Conservation (phyloP, 139 green algal species). For the Chlorella sorokiniana region DNA sequence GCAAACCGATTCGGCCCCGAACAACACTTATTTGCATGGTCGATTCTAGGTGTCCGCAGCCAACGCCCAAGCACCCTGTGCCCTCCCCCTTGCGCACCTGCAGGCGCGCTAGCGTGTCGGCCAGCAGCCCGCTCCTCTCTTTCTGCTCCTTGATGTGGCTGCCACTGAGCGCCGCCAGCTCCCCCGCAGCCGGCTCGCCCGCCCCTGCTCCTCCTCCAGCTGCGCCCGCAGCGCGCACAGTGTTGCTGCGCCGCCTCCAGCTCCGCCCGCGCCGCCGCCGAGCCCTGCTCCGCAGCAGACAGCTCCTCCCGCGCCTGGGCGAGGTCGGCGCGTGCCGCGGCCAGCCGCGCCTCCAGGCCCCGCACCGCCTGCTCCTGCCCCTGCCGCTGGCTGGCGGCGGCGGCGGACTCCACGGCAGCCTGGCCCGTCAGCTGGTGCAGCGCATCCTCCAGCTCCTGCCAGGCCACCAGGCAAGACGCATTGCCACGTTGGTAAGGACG, state of each 20-base stretch:
- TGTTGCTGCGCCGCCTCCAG: conserved; percentile 36
- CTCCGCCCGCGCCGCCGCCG: conserved; percentile 22
- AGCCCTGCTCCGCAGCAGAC: conserved; percentile 19
- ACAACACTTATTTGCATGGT: too few relatives aligned
- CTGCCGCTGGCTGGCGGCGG: conserved; percentile 6
- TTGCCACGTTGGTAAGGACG: neutral
- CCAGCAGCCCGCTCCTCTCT: conserved; percentile 18
- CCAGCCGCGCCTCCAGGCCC: conserved; percentile 31
- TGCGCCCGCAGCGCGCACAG: conserved; percentile 9
- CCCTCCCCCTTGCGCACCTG: neutral
- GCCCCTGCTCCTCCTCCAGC: conserved; percentile 34
- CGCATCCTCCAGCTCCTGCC: conserved; percentile 38
- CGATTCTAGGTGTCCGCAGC: neutral
- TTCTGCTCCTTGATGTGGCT: conserved; percentile 31
- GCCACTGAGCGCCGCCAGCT: conserved; percentile 22
- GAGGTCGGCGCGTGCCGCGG: conserved; percentile 1
- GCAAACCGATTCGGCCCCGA: neutral
- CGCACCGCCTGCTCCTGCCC: conserved; percentile 29
- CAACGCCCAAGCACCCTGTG: neutral
- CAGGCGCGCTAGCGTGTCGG: conserved; percentile 23
- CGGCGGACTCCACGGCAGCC: neutral
- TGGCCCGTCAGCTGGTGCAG: conserved; percentile 21
- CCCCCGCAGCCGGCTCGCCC: conserved; percentile 35
- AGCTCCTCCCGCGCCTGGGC: conserved; percentile 18
- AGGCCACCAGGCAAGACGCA: neutral